Evolutionary conservation across 176 grass and related monocot species (phyloP).

Genomic region (Juncus inflexus): DNA sequence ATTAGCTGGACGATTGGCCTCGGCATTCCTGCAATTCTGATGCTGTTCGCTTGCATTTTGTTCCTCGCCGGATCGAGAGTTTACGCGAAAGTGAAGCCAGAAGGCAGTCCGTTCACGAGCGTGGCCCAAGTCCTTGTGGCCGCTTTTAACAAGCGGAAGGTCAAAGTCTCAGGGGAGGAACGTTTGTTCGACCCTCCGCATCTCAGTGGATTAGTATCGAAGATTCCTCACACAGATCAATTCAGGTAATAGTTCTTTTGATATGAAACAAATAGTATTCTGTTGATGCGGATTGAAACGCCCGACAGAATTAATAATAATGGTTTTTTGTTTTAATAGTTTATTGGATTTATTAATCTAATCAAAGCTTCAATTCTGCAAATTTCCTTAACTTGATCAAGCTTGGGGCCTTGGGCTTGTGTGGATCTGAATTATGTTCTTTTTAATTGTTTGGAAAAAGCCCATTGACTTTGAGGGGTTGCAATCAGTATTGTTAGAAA

Average conservation of each 20-base stretch:
- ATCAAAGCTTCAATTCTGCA: no score
- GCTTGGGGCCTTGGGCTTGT: no score
- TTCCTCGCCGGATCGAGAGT: slow-evolving; percentile 54
- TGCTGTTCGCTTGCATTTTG: slow-evolving; percentile 43
- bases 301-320: no score
- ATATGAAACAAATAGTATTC: no score
- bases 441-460: no score
- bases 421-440: no score
- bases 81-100: slow-evolving; percentile 47
- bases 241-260: slow-evolving; percentile 29
- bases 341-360: no score
- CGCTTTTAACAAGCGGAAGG: slow-evolving; percentile 37
- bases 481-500: no score
- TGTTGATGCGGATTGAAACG: no score
- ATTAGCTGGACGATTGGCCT: slow-evolving; percentile 60
- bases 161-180: slow-evolving; percentile 6
- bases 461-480: no score
- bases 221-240: slow-evolving; percentile 52
- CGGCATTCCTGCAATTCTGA: slow-evolving; percentile 41
- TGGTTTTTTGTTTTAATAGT: no score
- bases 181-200: slow-evolving; percentile 53
- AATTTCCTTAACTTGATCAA: no score
- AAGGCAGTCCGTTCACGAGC: slow-evolving; percentile 67
- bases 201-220: slow-evolving; percentile 47
- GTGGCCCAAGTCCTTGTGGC: slow-evolving; percentile 38